These are phyloP conservation scores for Diaporthe citriasiana DNA, from an alignment of 2,329 filamentous ascomycete species.

Conservation along the genomic window DNA sequence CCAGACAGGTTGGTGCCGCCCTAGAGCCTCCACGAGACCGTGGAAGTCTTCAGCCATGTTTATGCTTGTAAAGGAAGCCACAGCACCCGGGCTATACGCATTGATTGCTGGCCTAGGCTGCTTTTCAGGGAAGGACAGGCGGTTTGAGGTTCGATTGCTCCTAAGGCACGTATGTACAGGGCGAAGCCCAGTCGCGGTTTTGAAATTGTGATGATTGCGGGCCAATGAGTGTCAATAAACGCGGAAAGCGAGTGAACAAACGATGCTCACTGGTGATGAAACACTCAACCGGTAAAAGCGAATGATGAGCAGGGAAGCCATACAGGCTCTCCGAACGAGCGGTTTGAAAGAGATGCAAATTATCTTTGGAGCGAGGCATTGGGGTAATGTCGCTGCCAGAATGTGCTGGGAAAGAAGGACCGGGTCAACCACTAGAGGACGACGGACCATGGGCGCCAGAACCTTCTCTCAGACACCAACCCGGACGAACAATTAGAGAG, in stretches of 20 bases:
- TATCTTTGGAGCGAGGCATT: background rate
- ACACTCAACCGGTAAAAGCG: background rate
- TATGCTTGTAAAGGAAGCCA: too few relatives aligned
- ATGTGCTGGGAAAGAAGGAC: conserved; percentile 27
- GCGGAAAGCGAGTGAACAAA: background rate
- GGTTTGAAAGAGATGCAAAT: background rate
- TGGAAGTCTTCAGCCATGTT: background rate
- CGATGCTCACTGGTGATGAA: background rate
- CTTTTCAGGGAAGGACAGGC: too few relatives aligned
- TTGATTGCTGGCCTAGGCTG: background rate
- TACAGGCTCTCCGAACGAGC: background rate
- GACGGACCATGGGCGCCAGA: conserved; percentile 1
- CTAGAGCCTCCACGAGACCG: background rate
- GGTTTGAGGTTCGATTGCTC: background rate
- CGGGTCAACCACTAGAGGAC: background rate
- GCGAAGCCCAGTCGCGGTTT: background rate
- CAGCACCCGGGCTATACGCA: background rate
- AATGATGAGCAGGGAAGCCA: background rate
- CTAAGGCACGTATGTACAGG: background rate
- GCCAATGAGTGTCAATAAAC: background rate
- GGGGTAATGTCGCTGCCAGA: background rate
- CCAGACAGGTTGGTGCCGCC: background rate
- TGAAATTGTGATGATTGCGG: background rate
- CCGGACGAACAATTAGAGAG: background rate
- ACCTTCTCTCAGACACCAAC: background rate